These are phyloP conservation scores for Botrytis fragariae DNA, from an alignment of 2,329 filamentous ascomycete species.

Conservation along the genomic window DNA sequence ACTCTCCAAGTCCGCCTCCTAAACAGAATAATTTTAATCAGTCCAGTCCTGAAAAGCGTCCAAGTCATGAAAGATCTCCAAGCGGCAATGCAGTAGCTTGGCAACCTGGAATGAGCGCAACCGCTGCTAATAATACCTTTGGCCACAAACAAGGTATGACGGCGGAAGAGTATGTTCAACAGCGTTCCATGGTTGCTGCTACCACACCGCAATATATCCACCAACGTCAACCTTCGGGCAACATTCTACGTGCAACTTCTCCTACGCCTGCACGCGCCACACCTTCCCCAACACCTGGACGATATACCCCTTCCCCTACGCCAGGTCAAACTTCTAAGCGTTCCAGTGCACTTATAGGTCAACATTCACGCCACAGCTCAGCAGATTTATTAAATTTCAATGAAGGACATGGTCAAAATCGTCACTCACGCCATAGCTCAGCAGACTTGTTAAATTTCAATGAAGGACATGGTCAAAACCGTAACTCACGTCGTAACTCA, in stretches of 20 bases:
- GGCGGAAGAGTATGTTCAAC: slow-evolving; percentile 80
- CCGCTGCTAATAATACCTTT: slow-evolving; percentile 45
- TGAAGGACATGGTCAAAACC: slow-evolving; percentile 37
- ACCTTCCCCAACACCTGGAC: background rate
- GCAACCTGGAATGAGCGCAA: slow-evolving; percentile 66
- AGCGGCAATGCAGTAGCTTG: slow-evolving; percentile 58
- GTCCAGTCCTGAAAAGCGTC: slow-evolving; percentile 45
- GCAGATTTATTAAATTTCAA: slow-evolving; percentile 14
- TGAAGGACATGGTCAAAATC: background rate
- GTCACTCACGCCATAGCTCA: slow-evolving; percentile 2
- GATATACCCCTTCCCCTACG: slow-evolving; percentile 36
- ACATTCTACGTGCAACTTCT: slow-evolving; percentile 44
- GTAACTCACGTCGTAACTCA: background rate
- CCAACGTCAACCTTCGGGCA: slow-evolving; percentile 55
- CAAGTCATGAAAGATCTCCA: slow-evolving; percentile 39
- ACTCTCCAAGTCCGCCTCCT: slow-evolving; percentile 52
- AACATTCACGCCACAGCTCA: slow-evolving; percentile 44
- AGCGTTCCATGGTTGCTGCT: slow-evolving; percentile 61
- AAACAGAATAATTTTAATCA: slow-evolving; percentile 45
- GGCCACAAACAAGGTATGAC: slow-evolving; percentile 54
- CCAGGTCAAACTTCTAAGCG: slow-evolving; percentile 47
- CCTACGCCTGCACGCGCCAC: slow-evolving; percentile 46
- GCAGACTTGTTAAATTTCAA: slow-evolving; percentile 36
- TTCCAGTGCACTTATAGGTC: slow-evolving; percentile 42
- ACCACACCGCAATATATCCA: slow-evolving; percentile 58